phyloP scores from a whole-genome alignment of 116 monocot genomes.

The Iris pallida region DNA sequence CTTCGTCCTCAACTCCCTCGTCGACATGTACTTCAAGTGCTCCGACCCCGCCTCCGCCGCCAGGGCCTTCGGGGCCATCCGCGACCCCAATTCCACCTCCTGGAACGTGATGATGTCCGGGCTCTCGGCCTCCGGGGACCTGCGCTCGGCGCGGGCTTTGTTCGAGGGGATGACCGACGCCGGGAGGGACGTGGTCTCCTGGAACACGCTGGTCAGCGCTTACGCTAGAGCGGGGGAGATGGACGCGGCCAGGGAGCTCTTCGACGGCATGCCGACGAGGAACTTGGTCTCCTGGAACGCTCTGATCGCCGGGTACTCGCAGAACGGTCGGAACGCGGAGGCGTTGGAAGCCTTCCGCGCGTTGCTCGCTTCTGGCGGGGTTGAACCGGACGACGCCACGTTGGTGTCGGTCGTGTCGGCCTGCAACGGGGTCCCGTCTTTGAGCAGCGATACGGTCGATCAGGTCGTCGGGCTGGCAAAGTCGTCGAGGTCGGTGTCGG shows the following conservation, averaged over 20 bases:
- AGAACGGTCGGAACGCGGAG: constrained; percentile 28
- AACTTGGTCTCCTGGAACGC: constrained; percentile 56
- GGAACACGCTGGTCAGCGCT: constrained; percentile 49
- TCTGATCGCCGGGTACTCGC: constrained; percentile 40
- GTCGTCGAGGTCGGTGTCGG: no score
- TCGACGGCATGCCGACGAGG: constrained; percentile 40
- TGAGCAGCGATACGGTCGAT: neutral
- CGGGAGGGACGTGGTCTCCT: constrained; percentile 37
- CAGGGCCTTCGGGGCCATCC: constrained; percentile 24
- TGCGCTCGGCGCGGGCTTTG: constrained; percentile 22
- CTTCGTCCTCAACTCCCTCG: constrained; percentile 37
- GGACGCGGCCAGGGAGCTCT: constrained; percentile 32
- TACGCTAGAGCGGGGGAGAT: constrained; percentile 33
- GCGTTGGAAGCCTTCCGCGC: constrained; percentile 28
- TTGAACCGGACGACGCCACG: constrained; percentile 18
- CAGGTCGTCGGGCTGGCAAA: no score
- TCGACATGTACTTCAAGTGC: constrained; percentile 54
- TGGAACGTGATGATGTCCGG: constrained; percentile 66
- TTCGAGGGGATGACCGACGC: constrained; percentile 48
- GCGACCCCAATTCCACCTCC: constrained; percentile 27
- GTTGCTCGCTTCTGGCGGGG: constrained; percentile 22
- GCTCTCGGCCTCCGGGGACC: constrained; percentile 37
- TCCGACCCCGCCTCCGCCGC: constrained; percentile 23
- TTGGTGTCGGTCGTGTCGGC: constrained; percentile 24
- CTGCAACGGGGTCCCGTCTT: constrained; percentile 6